These are phyloP conservation scores for Tardiomyces depauwii DNA, from an alignment of 1,139 yeast genomes.

Conservation along the genomic window DNA sequence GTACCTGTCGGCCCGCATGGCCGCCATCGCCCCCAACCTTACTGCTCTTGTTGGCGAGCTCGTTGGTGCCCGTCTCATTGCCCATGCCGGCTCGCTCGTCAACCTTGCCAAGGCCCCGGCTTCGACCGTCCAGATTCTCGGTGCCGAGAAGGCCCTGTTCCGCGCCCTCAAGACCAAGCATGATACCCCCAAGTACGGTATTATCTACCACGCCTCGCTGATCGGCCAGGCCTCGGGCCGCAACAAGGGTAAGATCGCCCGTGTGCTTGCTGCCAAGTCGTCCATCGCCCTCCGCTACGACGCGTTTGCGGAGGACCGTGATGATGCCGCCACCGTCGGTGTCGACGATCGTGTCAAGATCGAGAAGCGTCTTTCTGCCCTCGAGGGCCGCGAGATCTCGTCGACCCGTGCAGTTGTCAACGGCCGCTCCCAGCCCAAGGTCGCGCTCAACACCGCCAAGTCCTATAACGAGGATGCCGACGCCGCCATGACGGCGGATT, in stretches of 20 bases:
- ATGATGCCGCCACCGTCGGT: slow-evolving; percentile 91
- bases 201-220: slow-evolving; percentile 91
- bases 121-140: slow-evolving; percentile 94
- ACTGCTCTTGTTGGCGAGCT: slow-evolving; percentile 94
- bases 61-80: slow-evolving; percentile 95
- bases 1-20: slow-evolving; percentile 89
- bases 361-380: slow-evolving; percentile 85
- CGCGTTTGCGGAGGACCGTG: slow-evolving; percentile 94
- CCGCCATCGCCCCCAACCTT: slow-evolving; percentile 95
- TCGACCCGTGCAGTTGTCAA: slow-evolving; percentile 24
- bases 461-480: slow-evolving; percentile 95
- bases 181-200: slow-evolving; percentile 97
- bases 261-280: slow-evolving; percentile 97
- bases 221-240: slow-evolving; percentile 97
- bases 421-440: slow-evolving; percentile 42
- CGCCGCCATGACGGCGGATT: slow-evolving; percentile 30
- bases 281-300: slow-evolving; percentile 95
- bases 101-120: slow-evolving; percentile 97
- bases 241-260: slow-evolving; percentile 97
- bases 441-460: slow-evolving; percentile 71
- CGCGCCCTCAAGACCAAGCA: slow-evolving; percentile 97
- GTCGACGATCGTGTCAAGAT: slow-evolving; percentile 85
- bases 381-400: slow-evolving; percentile 70
- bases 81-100: slow-evolving; percentile 93
- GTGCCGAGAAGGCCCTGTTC: slow-evolving; percentile 98